Base-by-base conservation (phyloP, 768 basidiomycete genomes). In the Vishniacozyma victoriae region DNA sequence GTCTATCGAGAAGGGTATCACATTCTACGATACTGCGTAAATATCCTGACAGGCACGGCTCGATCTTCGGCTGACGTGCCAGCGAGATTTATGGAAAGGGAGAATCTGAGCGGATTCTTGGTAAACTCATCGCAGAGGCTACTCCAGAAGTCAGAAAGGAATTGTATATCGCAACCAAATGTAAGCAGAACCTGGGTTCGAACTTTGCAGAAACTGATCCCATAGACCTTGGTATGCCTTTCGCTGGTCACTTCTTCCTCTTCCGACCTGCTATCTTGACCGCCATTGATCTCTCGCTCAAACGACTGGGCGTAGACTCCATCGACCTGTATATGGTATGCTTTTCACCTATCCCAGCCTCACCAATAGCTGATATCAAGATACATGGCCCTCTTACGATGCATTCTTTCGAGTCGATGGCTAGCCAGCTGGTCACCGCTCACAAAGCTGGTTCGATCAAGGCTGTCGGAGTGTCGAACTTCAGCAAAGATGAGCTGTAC, bases 11-110 rank as follows among this genome's bases (percentile, higher is more conserved):
- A 50, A 41, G 14, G 69, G 67, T 9, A 27, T 65, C 51, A 62
- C 64, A n/a, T 69, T 67, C 43, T 69, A 65, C 46, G 69, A 71
- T 50, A 68, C 69, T 6, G 69, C 69, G 59, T 64, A 35, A 54
- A 60, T 52, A 4, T 23, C 12, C 20, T 26, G 4, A n/a, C 35
- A 2, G 35, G 29, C 6, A 11, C 39, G 48, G 41, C 43, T 41
- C 2, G 5, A 18, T 20, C 13, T 14, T 53, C 23, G 9, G 7
- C 35, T 26, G n/a, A 3, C 37, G 4, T 9, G 7, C 14, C 12
- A 61, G 59, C 25, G 69, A 71, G 41, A 54, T 67, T 3, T 69
- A 69, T 40, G 64, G 67, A 0, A 45, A 54, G 27, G 69, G 69
- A 2, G 62, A 71, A 40, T 59, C 56, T 1, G 69, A 71, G 42